Conservation (phyloP, 2,329 filamentous ascomycete species). For the Ciborinia camelliae region DNA sequence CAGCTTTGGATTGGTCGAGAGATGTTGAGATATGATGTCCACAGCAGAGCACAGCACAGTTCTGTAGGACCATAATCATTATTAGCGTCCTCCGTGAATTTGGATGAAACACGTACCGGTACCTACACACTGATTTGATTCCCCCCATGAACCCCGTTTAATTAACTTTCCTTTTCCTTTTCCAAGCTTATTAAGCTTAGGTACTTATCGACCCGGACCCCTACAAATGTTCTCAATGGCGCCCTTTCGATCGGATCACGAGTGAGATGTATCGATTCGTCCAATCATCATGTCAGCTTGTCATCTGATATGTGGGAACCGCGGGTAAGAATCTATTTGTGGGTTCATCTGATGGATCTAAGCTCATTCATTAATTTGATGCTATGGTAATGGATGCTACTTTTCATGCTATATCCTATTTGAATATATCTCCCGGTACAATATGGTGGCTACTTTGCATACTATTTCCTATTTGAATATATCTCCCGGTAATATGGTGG, state of each 20-base stretch:
- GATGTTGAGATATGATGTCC: not conserved
- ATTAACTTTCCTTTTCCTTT: not conserved
- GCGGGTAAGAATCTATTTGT: slow-evolving; percentile 13
- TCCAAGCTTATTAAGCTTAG: not conserved
- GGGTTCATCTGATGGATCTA: slow-evolving; percentile 3
- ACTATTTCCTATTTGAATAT: not conserved
- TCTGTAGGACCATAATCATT: not conserved
- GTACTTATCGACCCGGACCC: not conserved
- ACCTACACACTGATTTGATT: too few species aligned
- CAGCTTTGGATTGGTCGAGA: slow-evolving; percentile 1
- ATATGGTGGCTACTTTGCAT: not conserved
- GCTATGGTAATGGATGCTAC: too few species aligned
- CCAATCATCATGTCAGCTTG: not conserved
- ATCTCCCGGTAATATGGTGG: too few species aligned
- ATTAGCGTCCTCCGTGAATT: not conserved
- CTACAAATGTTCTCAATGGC: slow-evolving; percentile 5
- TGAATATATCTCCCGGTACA: too few species aligned
- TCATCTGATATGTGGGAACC: slow-evolving; percentile 1
- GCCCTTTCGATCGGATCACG: not conserved
- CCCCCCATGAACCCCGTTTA: slow-evolving; percentile 2
- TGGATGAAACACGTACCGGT: slow-evolving; percentile 18
- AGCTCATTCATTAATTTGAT: too few species aligned
- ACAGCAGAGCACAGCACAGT: too few species aligned
- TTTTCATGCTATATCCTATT: too few species aligned
- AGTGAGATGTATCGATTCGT: not conserved